phyloP scores from a whole-genome alignment of 2,329 filamentous ascomycete genomes.

The Talaromyces pinophilus region DNA sequence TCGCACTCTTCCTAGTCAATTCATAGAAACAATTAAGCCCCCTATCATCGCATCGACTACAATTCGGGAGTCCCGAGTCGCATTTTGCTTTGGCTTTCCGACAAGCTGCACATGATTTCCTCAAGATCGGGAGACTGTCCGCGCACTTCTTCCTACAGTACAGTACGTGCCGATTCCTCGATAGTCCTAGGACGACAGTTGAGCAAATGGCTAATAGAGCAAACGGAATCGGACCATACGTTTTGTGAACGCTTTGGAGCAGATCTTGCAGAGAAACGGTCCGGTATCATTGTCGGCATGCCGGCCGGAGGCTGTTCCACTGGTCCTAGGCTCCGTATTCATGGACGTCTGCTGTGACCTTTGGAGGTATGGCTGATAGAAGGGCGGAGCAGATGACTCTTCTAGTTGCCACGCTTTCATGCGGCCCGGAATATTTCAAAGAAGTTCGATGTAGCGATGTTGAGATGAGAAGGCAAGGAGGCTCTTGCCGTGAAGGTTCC shows the following conservation, averaged over 20 bases:
- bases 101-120: conserved; percentile 1
- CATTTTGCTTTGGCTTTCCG: conserved; percentile 2
- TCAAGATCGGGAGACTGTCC: neutral
- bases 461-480: too few species aligned
- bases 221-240: neutral
- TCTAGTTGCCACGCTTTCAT: neutral
- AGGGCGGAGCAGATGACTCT: neutral
- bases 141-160: neutral
- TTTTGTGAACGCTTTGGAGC: neutral
- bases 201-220: neutral
- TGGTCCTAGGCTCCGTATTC: neutral
- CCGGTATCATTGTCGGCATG: neutral
- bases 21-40: neutral
- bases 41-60: neutral
- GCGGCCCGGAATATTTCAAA: too few species aligned
- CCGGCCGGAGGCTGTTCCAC: neutral
- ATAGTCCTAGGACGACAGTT: neutral
- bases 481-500: too few species aligned
- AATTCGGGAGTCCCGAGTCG: neutral
- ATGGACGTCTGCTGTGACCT: neutral
- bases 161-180: neutral
- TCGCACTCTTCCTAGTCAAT: neutral
- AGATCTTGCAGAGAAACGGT: conserved; percentile 1
- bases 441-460: too few species aligned
- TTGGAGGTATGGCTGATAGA: neutral